Evolutionary conservation across 139 green algal genomes (phyloP).

Genomic region (Tetraselmis chui): DNA sequence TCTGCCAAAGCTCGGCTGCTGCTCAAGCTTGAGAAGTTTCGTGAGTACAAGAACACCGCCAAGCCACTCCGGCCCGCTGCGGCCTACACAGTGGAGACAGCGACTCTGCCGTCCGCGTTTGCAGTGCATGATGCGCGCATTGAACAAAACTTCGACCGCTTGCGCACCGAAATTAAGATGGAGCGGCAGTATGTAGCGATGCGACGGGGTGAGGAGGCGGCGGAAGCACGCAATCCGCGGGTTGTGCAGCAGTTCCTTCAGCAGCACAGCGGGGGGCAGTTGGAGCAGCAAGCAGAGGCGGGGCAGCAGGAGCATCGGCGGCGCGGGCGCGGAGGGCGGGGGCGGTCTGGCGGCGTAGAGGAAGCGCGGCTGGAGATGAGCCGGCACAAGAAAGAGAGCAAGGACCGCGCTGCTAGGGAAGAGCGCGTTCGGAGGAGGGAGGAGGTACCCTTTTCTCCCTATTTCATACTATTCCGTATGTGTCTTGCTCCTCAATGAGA

Average conservation of each 20-base stretch:
- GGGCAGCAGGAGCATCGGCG: neutral
- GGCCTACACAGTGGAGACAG: neutral
- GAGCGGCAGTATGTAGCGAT: neutral
- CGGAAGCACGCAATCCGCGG: neutral
- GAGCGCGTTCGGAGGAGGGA: neutral
- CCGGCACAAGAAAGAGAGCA: neutral
- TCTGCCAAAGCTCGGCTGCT: neutral
- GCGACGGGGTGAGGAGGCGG: neutral
- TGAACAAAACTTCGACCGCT: neutral
- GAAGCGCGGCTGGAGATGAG: neutral
- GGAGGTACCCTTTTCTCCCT: no score
- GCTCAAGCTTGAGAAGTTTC: neutral
- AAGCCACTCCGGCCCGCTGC: neutral
- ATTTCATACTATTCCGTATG: no score
- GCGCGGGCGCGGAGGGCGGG: no score
- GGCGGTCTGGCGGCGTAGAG: neutral
- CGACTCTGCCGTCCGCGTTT: neutral
- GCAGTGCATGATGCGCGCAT: neutral
- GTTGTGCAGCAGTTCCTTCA: neutral
- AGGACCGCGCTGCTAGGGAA: neutral
- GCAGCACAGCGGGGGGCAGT: neutral
- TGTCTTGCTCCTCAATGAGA: no score
- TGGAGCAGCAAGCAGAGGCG: neutral
- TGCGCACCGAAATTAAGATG: neutral
- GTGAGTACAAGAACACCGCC: neutral